Evolutionary conservation across 2,329 filamentous ascomycete species (phyloP), one percentile per base, ranked within the genome.

Genomic region (Colletotrichum tropicale): DNA sequence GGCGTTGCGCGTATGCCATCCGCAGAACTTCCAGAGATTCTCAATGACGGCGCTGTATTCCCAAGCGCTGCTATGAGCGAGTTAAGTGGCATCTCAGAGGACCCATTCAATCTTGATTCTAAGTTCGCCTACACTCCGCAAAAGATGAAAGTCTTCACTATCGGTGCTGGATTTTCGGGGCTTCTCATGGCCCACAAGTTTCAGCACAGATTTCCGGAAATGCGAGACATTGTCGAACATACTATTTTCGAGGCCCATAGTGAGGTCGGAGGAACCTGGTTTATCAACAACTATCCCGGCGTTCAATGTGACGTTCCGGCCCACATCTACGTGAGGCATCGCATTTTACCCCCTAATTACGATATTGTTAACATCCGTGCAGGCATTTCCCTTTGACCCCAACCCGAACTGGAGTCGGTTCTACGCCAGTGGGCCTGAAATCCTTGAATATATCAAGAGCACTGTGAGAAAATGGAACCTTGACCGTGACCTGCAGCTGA

Each of bases 391-490:
- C 0, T 93, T 91, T 78, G 84, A 86, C 4, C 90, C 90, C 1
- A 92, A 92, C 66, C 89, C 89, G 0, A 84, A 91, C 72, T 93
- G 91, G 90, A 87, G 86, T 0, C 86, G 89, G 66, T 88, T 90
- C 76, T 93, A 91, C 77, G 90, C 90, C 4, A 87, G 88, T 73
- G 91, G 90, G 2, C 80, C 81, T 3, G 91, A 93, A 68, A 93
- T 93, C 60, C 80, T 86, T 21, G 83, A 86, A 5, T 91, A 93
- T 77, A 88, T 89, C 85, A 85, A 91, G 77, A 70, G 66, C 8
- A 80, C 80, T 8, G 91, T 91, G 1, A 84, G 85, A 34, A 87
- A 84, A 74, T 87, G 82, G 80, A 82, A 84, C 71, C 81, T 86
- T 6, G 81, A 82, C 77, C 83, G 82, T 15, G 84, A 86, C 55